These are phyloP conservation scores for Pythium sukuiense DNA, from an alignment of 352 stramenopile genomes.

Conservation along the genomic window DNA sequence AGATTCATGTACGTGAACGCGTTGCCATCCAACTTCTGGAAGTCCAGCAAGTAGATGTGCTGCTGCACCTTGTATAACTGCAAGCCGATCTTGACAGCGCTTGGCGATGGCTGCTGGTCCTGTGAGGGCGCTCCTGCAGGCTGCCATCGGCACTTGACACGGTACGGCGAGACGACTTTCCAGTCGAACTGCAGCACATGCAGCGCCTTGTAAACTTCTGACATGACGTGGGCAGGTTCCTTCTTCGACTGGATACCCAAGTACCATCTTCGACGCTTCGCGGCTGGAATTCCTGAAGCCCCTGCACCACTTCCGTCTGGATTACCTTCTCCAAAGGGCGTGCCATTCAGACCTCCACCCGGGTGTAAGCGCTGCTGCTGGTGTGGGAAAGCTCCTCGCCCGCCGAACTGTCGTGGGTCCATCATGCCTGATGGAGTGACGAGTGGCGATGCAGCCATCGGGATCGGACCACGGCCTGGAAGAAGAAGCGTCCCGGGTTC, in stretches of 20 bases:
- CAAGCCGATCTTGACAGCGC: constrained; percentile 93
- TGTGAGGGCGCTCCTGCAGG: constrained; percentile 21
- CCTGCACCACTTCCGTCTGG: not conserved
- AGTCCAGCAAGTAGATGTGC: constrained; percentile 99
- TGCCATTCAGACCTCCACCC: not conserved
- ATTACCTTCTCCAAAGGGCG: not conserved
- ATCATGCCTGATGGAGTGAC: not conserved
- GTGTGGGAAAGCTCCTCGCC: not conserved
- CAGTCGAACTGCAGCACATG: constrained; percentile 97
- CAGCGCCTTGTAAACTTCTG: constrained; percentile 98
- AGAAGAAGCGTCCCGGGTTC: not conserved
- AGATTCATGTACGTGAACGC: constrained; percentile 99
- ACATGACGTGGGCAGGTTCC: constrained; percentile 99
- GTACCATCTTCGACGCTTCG: constrained; percentile 95
- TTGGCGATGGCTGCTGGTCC: constrained; percentile 11
- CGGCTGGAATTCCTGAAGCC: constrained; percentile 30
- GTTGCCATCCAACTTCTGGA: constrained; percentile 95
- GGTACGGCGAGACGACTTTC: constrained; percentile 95
- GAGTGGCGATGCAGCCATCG: not conserved
- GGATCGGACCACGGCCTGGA: not conserved
- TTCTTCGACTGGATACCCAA: constrained; percentile 99
- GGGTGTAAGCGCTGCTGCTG: not conserved
- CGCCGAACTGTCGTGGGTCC: not conserved
- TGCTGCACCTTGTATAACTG: constrained; percentile 98
- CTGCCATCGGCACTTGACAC: constrained; percentile 97